Conservation (phyloP, 768 basidiomycete genomes). For the Coprinopsis strossmayeri region DNA sequence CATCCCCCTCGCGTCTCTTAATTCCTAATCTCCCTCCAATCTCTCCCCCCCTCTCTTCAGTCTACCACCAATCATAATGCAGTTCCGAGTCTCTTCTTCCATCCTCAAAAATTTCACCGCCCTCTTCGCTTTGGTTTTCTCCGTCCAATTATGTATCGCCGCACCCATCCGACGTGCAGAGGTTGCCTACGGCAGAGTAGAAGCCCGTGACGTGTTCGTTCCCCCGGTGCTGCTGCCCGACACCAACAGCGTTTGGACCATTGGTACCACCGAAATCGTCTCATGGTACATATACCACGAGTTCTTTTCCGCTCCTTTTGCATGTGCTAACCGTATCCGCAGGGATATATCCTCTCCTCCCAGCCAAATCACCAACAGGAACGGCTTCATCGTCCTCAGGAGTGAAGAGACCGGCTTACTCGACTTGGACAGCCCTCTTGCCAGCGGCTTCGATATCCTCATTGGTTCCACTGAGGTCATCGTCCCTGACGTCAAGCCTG, state of each 20-base stretch:
- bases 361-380: constrained; percentile 39
- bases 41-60: neutral
- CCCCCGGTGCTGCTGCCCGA: constrained; percentile 35
- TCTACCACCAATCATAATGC: neutral
- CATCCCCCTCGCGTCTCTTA: neutral
- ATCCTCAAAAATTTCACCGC: constrained; percentile 5
- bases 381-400: constrained; percentile 37
- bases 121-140: neutral
- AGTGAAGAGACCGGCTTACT: constrained; percentile 23
- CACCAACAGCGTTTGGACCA: constrained; percentile 31
- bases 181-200: constrained; percentile 13
- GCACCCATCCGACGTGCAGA: constrained; percentile 8
- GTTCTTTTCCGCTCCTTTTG: neutral
- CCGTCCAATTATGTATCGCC: constrained; percentile 14
- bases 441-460: constrained; percentile 30
- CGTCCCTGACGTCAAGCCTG: constrained; percentile 28
- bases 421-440: constrained; percentile 12
- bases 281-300: constrained; percentile 30
- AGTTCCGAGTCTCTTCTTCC: neutral
- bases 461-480: constrained; percentile 24
- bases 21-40: neutral
- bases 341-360: constrained; percentile 38
- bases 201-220: constrained; percentile 40
- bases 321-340: neutral
- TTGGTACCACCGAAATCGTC: constrained; percentile 33